Base-by-base conservation (phyloP, 805 yeast species). In the Yamadazyma phyllophila region DNA sequence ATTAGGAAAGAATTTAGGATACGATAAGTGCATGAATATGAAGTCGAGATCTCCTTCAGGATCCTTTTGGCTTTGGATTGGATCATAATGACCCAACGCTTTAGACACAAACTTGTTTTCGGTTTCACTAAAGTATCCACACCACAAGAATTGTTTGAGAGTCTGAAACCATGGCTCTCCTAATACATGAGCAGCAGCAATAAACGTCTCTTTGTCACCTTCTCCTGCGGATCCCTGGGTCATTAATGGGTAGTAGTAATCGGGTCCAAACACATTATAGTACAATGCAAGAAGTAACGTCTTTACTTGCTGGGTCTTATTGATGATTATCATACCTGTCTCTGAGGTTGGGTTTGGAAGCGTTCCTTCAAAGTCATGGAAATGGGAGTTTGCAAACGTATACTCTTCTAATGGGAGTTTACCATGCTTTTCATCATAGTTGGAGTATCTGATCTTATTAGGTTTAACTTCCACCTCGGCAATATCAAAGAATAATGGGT, bases 161-260 rank as follows among this genome's bases (percentile, higher is more conserved):
- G 66, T 60, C 60, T 83, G 90, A 58, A 75, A 79, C 59, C 72
- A 81, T 2, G 78, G 73, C 43, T 68, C 63, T 0, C 61, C 52
- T 56, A 78, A 56, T 1, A 67, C 82, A 44, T 74, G 71, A 2
- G 90, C 87, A 1, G 88, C 90, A 8, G 85, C 80, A 33, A 81
- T 75, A 53, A 83, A 84, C 0, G 92, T 83, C 57, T 85, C 92
- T 58, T 85, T 85, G 57, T 85, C 92, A 42, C 92, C 91, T 66
- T 85, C 86, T 24, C 92, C 92, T 1, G 88, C 82, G 20, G 80
- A 71, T 3, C 88, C 88, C 57, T 84, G 91, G 0, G 88, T 77
- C 51, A 85, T 69, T 46, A 85, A 62, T 9, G 83, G 84, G 55
- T 85, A 85, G 60, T 80, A 85, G 64, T 76, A 81, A 7, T 70